Conservation (phyloP, 805 yeast genomes). For the Wickerhamiella parazyma region DNA sequence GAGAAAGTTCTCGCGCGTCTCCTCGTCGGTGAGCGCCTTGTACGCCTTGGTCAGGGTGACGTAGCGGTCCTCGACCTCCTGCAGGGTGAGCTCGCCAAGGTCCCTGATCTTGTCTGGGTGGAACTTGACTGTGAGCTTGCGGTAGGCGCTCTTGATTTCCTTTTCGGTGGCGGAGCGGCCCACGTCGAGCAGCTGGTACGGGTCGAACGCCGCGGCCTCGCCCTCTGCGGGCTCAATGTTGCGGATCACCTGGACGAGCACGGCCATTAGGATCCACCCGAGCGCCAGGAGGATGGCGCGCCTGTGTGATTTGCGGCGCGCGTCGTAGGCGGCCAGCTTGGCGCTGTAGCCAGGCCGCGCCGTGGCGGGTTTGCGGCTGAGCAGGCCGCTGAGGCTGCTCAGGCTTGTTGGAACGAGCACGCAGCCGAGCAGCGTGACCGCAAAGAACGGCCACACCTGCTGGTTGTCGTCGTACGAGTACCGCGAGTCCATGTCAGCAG, state of each 20-base stretch:
- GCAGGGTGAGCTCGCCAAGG: constrained; percentile 41
- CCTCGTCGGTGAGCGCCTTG: constrained; percentile 86
- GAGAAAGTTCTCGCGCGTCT: constrained; percentile 63
- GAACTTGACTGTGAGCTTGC: constrained; percentile 72
- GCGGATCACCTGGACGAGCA: constrained; percentile 28
- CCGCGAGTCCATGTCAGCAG: constrained; percentile 31
- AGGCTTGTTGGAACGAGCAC: constrained; percentile 52
- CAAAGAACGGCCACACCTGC: constrained; percentile 88
- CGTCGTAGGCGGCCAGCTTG: constrained; percentile 2
- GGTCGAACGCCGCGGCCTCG: constrained; percentile 48
- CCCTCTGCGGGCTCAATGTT: constrained; percentile 25
- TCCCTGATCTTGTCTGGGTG: constrained; percentile 84
- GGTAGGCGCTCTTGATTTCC: constrained; percentile 67
- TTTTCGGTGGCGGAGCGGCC: constrained; percentile 55
- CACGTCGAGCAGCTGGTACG: constrained; percentile 73
- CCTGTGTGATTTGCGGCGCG: constrained; percentile 11
- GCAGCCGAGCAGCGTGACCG: constrained; percentile 55
- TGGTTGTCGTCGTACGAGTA: constrained; percentile 79
- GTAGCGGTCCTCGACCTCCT: constrained; percentile 60
- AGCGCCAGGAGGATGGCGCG: constrained; percentile 24
- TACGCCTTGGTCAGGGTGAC: constrained; percentile 83
- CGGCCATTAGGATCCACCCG: constrained; percentile 52
- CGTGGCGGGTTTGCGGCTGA: background rate
- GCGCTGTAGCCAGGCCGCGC: constrained; percentile 6
- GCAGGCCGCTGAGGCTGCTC: background rate